Evolutionary conservation across 495 filamentous ascomycete genomes (phyloP), one percentile per base, ranked within the genome.

Genomic region (Pyronema omphalodes): DNA sequence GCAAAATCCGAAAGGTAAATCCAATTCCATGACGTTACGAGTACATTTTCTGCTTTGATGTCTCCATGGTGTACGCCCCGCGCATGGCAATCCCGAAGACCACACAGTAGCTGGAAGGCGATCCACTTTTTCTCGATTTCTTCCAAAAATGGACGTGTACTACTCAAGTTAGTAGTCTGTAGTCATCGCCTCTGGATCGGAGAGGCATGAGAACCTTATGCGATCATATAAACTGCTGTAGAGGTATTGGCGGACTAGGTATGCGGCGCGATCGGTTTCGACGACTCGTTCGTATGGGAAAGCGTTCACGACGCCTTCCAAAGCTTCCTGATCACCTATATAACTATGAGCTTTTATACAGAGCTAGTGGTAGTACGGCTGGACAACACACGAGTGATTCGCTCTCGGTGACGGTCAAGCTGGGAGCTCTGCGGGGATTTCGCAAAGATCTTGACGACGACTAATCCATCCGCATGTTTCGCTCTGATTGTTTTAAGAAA

Each of bases 11-110:
- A 78, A 9, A 99, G 77, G 66, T 95, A 96, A 11, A 99, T 80
- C 93, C 93, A 99, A 69, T 96, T 94, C 93, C 93, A 99, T 23
- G 93, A 94, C 0, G 93, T 99, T 41, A 96, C 88, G 48, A 99
- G 72, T 33, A 86, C 77, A 60, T 96, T 99, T 68, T 96, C 89
- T 0, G 91, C 87, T 69, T 99, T 99, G 69, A 99, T 95, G 66
- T 99, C 93, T 37, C 93, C 93, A 66, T 99, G 93, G 67, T 84
- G 95, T 50, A 96, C 73, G 55, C 88, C 83, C n/a, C 84, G 74
- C 41, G 81, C 73, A 68, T 99, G 93, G 60, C 86, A 94, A 64
- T 99, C 93, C 36, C 89, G 79, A 51, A 96, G 71, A 7, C 84
- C 91, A 67, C 86, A 94, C 8, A 99, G 75, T 8, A 99, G 76